These are phyloP conservation scores for Boletus rex-veris DNA, from an alignment of 768 basidiomycete genomes.

Conservation along the genomic window DNA sequence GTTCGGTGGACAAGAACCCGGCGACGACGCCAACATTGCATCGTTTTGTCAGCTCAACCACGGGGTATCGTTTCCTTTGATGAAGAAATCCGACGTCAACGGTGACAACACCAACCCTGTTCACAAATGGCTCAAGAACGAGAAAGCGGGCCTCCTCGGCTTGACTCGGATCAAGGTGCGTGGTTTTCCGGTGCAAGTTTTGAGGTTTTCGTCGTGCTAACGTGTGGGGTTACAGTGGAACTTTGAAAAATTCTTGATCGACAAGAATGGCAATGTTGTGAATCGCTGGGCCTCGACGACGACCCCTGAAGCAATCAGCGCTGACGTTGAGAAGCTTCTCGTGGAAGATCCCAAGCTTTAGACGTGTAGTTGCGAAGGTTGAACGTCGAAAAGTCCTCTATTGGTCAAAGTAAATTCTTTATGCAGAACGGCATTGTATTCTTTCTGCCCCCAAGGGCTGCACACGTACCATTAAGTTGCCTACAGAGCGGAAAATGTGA, in stretches of 20 bases:
- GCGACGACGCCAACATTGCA: slow-evolving; percentile 68
- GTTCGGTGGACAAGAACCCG: slow-evolving; percentile 87
- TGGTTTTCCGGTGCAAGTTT: not conserved
- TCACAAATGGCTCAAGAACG: slow-evolving; percentile 78
- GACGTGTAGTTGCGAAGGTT: not conserved
- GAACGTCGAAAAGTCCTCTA: no score
- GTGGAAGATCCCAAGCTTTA: slow-evolving; percentile 17
- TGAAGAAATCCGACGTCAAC: slow-evolving; percentile 93
- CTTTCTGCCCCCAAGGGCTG: not conserved
- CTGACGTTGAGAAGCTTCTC: slow-evolving; percentile 61
- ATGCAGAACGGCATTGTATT: not conserved
- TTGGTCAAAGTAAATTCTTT: not conserved
- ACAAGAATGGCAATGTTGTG: slow-evolving; percentile 73
- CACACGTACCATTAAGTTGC: no score
- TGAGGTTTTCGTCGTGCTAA: not conserved
- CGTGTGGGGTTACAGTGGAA: slow-evolving; percentile 59
- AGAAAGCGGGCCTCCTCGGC: slow-evolving; percentile 73
- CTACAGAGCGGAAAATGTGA: no score
- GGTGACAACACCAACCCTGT: slow-evolving; percentile 81
- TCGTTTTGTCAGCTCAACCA: slow-evolving; percentile 79
- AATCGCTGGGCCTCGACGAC: slow-evolving; percentile 77
- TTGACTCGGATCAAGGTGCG: slow-evolving; percentile 71
- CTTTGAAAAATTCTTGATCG: slow-evolving; percentile 85
- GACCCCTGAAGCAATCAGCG: slow-evolving; percentile 59
- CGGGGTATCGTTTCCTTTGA: slow-evolving; percentile 86